Percentiles rank a stretch among this genome's conserved stretches.
phyloP scores from a whole-genome alignment of 2,329 filamentous ascomycete species.

The Thielaviopsis euricoi region DNA sequence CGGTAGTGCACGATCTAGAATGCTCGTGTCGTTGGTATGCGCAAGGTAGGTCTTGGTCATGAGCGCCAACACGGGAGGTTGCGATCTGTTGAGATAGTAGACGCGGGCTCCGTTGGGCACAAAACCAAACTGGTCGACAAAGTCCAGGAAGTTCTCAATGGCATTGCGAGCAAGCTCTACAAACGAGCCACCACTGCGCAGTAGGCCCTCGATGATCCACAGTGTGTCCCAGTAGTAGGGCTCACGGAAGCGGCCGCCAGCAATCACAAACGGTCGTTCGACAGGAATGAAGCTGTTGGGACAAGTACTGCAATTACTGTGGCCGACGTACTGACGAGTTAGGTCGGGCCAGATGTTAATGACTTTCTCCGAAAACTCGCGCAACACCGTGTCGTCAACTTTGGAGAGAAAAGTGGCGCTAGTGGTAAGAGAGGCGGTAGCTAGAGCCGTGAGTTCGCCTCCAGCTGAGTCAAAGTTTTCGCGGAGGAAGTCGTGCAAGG shows the following conservation, averaged over 20 bases:
- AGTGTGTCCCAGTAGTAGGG: conserved; percentile 58
- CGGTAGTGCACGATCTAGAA: conserved; percentile 41
- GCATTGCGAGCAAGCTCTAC: conserved; percentile 47
- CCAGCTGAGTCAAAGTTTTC: conserved; percentile 47
- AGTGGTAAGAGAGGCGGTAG: conserved; percentile 32
- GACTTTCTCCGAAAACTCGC: conserved; percentile 44
- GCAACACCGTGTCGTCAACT: conserved; percentile 39
- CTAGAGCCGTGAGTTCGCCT: conserved; percentile 41
- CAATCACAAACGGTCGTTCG: conserved; percentile 53
- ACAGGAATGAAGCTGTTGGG: conserved; percentile 49
- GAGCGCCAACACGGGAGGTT: conserved; percentile 47
- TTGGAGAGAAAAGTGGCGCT: conserved; percentile 40
- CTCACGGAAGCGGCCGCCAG: conserved; percentile 54
- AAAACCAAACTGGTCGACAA: conserved; percentile 47
- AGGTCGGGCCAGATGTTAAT: conserved; percentile 55
- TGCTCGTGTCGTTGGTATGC: conserved; percentile 44
- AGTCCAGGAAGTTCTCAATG: conserved; percentile 53
- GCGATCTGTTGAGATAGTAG: conserved; percentile 53
- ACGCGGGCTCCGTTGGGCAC: conserved; percentile 51
- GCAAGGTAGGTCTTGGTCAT: conserved; percentile 51
- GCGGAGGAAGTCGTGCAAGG: conserved; percentile 43
- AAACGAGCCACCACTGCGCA: conserved; percentile 48
- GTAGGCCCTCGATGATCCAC: conserved; percentile 50
- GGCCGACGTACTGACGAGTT: conserved; percentile 39
- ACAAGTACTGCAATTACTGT: conserved; percentile 39